Base-by-base conservation (phyloP, 306 rosid genomes). In the Ceratonia siliqua region DNA sequence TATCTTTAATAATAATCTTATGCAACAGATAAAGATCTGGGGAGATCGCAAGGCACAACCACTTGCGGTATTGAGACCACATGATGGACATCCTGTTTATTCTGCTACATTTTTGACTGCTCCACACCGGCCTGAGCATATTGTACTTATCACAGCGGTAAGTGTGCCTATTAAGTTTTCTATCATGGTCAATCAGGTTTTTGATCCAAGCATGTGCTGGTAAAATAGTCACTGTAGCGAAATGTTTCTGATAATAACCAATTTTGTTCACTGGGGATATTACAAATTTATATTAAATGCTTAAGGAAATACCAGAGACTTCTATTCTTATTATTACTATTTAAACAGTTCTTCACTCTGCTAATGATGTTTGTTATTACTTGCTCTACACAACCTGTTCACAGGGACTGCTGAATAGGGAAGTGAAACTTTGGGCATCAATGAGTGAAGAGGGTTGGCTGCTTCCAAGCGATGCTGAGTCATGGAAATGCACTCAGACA, bases 401-500 rank as follows among this genome's bases (percentile, higher is more conserved):
- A 33, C 68, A 95, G 98, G 99, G 99, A 41, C 93, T 97, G 1
- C 91, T 83, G 33, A 95, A 95, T 78, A 89, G 94, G 72, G 99
- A 92, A 68, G 96, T 95, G 84, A 95, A 95, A 73, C 86, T 92
- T 65, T 95, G 98, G 99, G 83, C 91, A 52, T 90, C 96, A 1
- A 86, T 91, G 3, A 81, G 94, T 58, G 98, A 92, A 63, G 99
- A 95, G 76, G 98, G 97, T 70, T 95, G 96, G 94, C 83, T 95
- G 57, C 96, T 95, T 66, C 94, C 98, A 22, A 86, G 98, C 48
- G 96, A 90, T 70, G 81, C 85, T 46, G 97, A 92, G 70, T 85
- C 90, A 55, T 92, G 99, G 99, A 92, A 90, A 75, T 92, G 98
- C 81, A 90, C 89, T 61, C 97, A 95, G 82, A 87, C 91, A 8